Evolutionary conservation across 345 rosid genomes (phyloP).

Genomic region (Salix purpurea): DNA sequence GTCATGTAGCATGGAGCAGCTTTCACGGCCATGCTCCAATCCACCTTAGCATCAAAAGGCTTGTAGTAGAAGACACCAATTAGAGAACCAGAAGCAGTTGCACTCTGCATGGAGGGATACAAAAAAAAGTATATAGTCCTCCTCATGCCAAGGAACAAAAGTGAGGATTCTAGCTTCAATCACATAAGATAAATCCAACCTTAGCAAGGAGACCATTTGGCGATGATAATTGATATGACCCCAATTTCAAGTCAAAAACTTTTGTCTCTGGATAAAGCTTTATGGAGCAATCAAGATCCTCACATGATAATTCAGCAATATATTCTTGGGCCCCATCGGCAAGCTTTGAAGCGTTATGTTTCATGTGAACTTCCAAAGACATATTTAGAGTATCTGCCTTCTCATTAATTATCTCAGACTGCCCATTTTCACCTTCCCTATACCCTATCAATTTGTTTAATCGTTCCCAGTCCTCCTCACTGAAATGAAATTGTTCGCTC

Average conservation of each 20-base stretch:
- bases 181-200: constrained; percentile 34
- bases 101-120: constrained; percentile 65
- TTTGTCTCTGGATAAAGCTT: constrained; percentile 92
- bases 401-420: constrained; percentile 39
- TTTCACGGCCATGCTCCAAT: constrained; percentile 92
- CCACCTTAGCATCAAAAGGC: constrained; percentile 90
- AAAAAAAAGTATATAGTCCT: constrained; percentile 12
- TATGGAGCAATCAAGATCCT: constrained; percentile 66
- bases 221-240: constrained; percentile 83
- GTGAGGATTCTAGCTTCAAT: neutral
- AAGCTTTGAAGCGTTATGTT: constrained; percentile 91
- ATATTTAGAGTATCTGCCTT: constrained; percentile 69
- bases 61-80: constrained; percentile 81
- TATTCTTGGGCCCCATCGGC: constrained; percentile 52
- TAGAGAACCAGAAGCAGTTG: constrained; percentile 63
- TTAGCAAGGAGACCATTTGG: constrained; percentile 92
- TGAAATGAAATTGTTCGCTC: constrained; percentile 64
- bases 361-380: constrained; percentile 78
- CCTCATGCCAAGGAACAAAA: constrained; percentile 14
- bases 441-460: constrained; percentile 83
- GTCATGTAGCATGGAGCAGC: constrained; percentile 98
- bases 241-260: constrained; percentile 72
- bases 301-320: constrained; percentile 89
- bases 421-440: constrained; percentile 68
- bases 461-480: constrained; percentile 89